Evolutionary conservation across 108 stramenopile genomes (phyloP).

Genomic region (Parmales sp.): DNA sequence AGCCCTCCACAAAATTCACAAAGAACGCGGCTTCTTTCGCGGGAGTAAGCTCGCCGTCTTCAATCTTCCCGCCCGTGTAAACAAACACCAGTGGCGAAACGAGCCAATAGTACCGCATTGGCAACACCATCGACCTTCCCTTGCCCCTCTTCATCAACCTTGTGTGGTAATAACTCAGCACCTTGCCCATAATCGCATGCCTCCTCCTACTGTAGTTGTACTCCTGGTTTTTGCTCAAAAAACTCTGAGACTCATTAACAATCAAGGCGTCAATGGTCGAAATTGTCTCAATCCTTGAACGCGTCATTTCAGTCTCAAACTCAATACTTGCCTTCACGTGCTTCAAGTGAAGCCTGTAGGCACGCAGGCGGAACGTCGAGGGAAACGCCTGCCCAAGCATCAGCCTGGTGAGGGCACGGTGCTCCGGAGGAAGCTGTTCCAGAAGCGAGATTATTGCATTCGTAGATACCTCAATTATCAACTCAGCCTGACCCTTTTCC

Average conservation of each 20-base stretch:
- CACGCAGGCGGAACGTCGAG: not conserved
- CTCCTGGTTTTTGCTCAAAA: too few relatives aligned
- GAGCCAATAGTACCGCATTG: not conserved
- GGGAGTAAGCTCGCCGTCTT: not conserved
- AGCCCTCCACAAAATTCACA: too few relatives aligned
- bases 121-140: not conserved
- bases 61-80: not conserved
- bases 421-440: conserved; percentile 9
- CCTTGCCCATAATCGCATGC: not conserved
- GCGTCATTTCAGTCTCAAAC: not conserved
- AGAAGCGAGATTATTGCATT: not conserved
- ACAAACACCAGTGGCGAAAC: not conserved
- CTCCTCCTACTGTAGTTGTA: not conserved
- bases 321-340: not conserved
- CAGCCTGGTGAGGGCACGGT: conserved; percentile 4
- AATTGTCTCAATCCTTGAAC: not conserved
- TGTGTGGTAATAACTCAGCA: not conserved
- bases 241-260: not conserved
- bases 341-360: not conserved
- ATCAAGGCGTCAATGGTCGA: not conserved
- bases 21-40: not conserved
- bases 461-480: not conserved
- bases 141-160: not conserved
- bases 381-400: conserved; percentile 9
- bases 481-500: not conserved